These are phyloP conservation scores for Lolium perenne DNA, from an alignment of 176 grass and related monocot species.

Conservation along the genomic window DNA sequence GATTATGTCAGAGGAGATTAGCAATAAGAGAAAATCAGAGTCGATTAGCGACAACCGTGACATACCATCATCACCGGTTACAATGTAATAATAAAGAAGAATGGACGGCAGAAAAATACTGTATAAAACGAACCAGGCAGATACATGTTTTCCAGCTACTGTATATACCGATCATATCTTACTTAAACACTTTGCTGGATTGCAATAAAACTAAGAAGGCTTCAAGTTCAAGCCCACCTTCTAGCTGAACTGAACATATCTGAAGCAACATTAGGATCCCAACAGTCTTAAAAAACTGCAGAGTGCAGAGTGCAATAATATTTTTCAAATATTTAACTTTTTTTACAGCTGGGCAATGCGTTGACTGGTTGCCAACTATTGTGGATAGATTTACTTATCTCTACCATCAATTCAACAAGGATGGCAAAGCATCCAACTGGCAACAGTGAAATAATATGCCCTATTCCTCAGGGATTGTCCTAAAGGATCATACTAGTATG, in stretches of 20 bases:
- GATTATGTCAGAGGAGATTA: no score
- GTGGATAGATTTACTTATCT: background rate
- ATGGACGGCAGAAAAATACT: no score
- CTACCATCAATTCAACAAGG: no score
- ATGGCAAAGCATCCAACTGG: background rate
- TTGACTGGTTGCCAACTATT: background rate
- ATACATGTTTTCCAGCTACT: no score
- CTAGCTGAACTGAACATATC: background rate
- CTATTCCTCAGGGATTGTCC: background rate
- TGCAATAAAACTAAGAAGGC: background rate
- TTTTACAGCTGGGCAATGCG: background rate
- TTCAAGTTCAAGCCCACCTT: background rate
- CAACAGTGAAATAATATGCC: background rate
- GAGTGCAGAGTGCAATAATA: background rate
- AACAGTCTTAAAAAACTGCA: background rate
- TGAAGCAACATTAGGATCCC: background rate
- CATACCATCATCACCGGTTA: no score
- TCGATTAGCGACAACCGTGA: no score
- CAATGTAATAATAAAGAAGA: no score
- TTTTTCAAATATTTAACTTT: background rate
- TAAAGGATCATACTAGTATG: background rate
- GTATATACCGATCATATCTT: no score
- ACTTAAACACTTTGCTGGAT: background rate
- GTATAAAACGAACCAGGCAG: no score
- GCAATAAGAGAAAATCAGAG: no score